phyloP scores from a whole-genome alignment of 148 eudicot species.

The Vaccinium corymbosum region DNA sequence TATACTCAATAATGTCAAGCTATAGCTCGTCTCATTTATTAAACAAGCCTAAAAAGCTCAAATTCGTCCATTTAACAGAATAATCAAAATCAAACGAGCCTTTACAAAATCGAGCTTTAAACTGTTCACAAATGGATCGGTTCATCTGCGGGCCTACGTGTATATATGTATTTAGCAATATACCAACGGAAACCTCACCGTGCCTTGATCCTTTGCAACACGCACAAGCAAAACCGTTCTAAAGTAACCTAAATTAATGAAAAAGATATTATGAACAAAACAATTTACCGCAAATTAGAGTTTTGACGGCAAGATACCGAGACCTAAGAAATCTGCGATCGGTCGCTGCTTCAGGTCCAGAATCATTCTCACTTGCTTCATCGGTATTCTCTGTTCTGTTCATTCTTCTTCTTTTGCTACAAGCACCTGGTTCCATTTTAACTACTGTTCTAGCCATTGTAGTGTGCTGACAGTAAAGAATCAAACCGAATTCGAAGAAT shows the following conservation, averaged over 20 bases:
- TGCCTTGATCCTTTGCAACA: too few species aligned
- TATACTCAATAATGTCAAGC: too few species aligned
- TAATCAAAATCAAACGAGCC: too few species aligned
- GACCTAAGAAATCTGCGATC: slow-evolving; percentile 62
- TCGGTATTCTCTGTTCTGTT: slow-evolving; percentile 12
- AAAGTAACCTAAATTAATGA: background rate
- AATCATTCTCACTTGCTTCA: slow-evolving; percentile 10
- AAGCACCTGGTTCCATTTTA: slow-evolving; percentile 12
- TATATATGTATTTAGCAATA: background rate
- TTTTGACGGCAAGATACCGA: slow-evolving; percentile 67
- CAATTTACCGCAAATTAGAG: slow-evolving; percentile 47
- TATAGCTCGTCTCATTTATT: too few species aligned
- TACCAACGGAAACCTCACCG: background rate
- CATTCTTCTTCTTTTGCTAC: background rate
- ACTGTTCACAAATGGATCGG: too few species aligned
- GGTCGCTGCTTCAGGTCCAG: slow-evolving; percentile 24
- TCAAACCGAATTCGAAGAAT: background rate
- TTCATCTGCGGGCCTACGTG: too few species aligned
- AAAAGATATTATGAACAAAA: background rate
- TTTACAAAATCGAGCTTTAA: too few species aligned
- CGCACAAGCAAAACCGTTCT: background rate
- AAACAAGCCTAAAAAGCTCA: too few species aligned
- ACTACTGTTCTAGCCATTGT: slow-evolving; percentile 19
- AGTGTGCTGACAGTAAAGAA: background rate
- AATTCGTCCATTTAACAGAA: too few species aligned